A percentile compares a stretch with the other conserved stretches of the same genome.
Conservation (phyloP, 192 early-diverging fungal genomes). For the Linnemannia hyalina region DNA sequence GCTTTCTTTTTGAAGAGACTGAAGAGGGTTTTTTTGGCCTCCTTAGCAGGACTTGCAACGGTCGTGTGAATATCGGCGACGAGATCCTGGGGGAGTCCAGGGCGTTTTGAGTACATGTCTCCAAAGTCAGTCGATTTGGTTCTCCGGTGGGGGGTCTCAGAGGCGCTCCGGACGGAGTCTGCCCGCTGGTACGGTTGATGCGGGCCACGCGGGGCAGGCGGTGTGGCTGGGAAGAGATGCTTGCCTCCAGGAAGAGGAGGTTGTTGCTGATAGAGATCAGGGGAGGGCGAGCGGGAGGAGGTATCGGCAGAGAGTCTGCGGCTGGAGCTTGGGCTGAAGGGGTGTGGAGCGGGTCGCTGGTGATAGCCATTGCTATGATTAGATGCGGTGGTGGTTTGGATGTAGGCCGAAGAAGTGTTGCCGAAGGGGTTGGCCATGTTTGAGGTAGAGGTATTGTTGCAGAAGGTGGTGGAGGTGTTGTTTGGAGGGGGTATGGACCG, state of each 20-base stretch:
- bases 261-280: conserved; percentile 19
- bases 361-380: conserved; percentile 18
- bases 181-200: conserved; percentile 27
- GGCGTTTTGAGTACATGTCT: conserved; percentile 34
- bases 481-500: conserved; percentile 14
- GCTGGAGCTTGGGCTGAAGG: conserved; percentile 29
- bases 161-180: conserved; percentile 15
- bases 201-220: conserved; percentile 18
- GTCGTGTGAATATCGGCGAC: conserved; percentile 7
- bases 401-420: neutral
- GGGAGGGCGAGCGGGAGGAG: conserved; percentile 40
- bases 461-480: conserved; percentile 25
- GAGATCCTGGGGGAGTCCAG: conserved; percentile 23
- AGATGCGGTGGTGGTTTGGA: neutral
- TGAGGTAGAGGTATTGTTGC: neutral
- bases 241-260: conserved; percentile 2
- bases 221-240: conserved; percentile 26
- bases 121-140: conserved; percentile 45
- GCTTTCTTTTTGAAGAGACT: conserved; percentile 46
- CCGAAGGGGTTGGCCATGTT: conserved; percentile 7
- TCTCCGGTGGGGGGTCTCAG: conserved; percentile 30
- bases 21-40: conserved; percentile 45
- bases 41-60: conserved; percentile 31
- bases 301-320: conserved; percentile 41
- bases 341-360: conserved; percentile 10